phyloP scores from a whole-genome alignment of 2,329 filamentous ascomycete species.

The Incumbomyces delicatus region DNA sequence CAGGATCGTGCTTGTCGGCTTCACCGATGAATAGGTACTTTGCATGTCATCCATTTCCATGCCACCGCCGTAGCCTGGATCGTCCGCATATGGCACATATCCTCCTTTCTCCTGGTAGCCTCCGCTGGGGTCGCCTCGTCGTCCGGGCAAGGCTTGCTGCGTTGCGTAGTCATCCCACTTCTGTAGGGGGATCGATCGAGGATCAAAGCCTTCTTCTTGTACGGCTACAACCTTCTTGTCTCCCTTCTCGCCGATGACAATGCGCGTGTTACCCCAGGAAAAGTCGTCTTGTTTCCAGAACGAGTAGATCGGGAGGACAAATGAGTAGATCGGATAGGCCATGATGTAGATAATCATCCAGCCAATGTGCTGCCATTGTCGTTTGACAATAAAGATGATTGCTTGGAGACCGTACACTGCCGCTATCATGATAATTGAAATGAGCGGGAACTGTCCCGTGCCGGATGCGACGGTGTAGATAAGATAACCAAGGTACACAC shows the following conservation, averaged over 20 bases:
- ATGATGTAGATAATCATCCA: constrained; percentile 85
- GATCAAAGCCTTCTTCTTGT: constrained; percentile 76
- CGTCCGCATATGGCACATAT: constrained; percentile 57
- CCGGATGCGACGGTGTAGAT: constrained; percentile 66
- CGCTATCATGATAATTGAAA: constrained; percentile 75
- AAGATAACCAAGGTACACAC: constrained; percentile 75
- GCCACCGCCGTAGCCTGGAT: constrained; percentile 44
- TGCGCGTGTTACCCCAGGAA: constrained; percentile 95
- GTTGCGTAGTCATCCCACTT: constrained; percentile 94
- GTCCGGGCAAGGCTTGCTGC: constrained; percentile 78
- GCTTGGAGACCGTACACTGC: constrained; percentile 93
- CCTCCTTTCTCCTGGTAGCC: constrained; percentile 51
- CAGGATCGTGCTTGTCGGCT: constrained; percentile 75
- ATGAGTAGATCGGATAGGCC: constrained; percentile 90
- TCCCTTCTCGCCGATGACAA: constrained; percentile 91
- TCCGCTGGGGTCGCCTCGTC: constrained; percentile 53
- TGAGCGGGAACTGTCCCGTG: constrained; percentile 66
- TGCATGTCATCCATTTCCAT: constrained; percentile 95
- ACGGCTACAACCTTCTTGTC: constrained; percentile 82
- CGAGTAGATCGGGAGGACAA: constrained; percentile 85
- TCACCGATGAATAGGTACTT: constrained; percentile 86
- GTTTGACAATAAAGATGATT: constrained; percentile 89
- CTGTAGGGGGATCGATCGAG: constrained; percentile 84
- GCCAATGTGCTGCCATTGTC: constrained; percentile 95
- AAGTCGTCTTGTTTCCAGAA: constrained; percentile 99